Conservation (phyloP, 768 basidiomycete species). For the Leucocoprinus sp. region DNA sequence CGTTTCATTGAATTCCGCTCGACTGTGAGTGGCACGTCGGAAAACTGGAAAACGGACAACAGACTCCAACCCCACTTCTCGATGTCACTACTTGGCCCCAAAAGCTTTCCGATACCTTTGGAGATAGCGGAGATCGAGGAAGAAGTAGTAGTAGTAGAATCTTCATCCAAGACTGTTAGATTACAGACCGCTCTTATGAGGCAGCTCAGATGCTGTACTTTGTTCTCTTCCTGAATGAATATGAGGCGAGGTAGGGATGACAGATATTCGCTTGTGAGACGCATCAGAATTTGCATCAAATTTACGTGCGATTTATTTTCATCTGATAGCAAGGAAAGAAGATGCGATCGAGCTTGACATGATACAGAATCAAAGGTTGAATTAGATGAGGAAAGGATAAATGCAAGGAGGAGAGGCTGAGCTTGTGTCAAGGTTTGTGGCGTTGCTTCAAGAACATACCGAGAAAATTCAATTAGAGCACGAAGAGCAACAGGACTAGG, state of each 20-base stretch:
- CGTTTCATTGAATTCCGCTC: conserved; percentile 42
- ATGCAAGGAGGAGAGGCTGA: conserved; percentile 60
- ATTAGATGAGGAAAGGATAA: conserved; percentile 64
- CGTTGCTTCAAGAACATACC: conserved; percentile 44
- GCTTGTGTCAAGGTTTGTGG: conserved; percentile 57
- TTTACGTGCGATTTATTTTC: conserved; percentile 34
- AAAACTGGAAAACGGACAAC: conserved; percentile 73
- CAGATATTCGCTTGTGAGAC: conserved; percentile 57
- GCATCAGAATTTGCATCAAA: conserved; percentile 49
- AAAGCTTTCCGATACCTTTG: conserved; percentile 47
- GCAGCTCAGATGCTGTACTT: conserved; percentile 58
- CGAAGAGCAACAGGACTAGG: conserved; percentile 57
- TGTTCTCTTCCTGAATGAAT: conserved; percentile 61
- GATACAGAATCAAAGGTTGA: conserved; percentile 50
- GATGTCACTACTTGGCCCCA: conserved; percentile 77
- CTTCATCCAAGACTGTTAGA: conserved; percentile 24
- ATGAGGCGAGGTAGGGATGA: conserved; percentile 66
- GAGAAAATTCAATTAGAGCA: conserved; percentile 50
- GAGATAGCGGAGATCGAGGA: conserved; percentile 36
- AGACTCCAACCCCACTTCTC: conserved; percentile 92
- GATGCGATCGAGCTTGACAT: conserved; percentile 32
- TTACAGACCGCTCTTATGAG: conserved; percentile 67
- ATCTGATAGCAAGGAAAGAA: conserved; percentile 38
- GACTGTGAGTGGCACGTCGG: conserved; percentile 39
- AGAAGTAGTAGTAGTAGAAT: conserved; percentile 22